Percentiles rank a stretch among this genome's conserved stretches.
These are phyloP conservation scores for Didymella keratinophila DNA, from an alignment of 2,329 filamentous ascomycete species.

Conservation along the genomic window DNA sequence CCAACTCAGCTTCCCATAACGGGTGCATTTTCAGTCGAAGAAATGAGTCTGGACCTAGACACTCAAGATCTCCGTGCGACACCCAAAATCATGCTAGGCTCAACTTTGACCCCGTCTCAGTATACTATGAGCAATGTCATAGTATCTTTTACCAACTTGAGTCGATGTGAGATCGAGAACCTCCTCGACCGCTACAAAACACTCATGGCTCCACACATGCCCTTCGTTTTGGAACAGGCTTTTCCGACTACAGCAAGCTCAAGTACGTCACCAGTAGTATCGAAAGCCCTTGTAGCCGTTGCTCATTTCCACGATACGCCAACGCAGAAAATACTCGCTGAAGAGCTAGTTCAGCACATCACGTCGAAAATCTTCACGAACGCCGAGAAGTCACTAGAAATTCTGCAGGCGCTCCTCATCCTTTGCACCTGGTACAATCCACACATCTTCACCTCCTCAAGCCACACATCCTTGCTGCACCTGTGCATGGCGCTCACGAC, in stretches of 20 bases:
- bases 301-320: constrained; percentile 3
- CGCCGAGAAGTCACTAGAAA: constrained; percentile 6
- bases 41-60: not conserved
- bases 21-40: not conserved
- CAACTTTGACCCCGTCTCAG: not conserved
- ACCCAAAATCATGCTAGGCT: not conserved
- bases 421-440: constrained; percentile 19
- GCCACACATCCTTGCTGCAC: constrained; percentile 16
- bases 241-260: not conserved
- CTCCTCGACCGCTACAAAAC: constrained; percentile 2
- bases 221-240: not conserved
- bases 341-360: not conserved
- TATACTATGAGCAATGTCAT: too few species aligned
- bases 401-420: constrained; percentile 18
- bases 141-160: not conserved
- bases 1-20: not conserved
- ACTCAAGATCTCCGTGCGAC: not conserved
- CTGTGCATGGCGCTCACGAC: constrained; percentile 20
- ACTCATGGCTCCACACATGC: constrained; percentile 5
- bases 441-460: constrained; percentile 13
- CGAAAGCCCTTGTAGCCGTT: not conserved
- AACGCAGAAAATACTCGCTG: not conserved
- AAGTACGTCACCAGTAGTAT: not conserved
- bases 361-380: not conserved
- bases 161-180: not conserved